Percentiles rank a stretch among this genome's conserved stretches.
phyloP scores from a whole-genome alignment of 768 basidiomycete genomes.

The Lyophyllum shimeji region DNA sequence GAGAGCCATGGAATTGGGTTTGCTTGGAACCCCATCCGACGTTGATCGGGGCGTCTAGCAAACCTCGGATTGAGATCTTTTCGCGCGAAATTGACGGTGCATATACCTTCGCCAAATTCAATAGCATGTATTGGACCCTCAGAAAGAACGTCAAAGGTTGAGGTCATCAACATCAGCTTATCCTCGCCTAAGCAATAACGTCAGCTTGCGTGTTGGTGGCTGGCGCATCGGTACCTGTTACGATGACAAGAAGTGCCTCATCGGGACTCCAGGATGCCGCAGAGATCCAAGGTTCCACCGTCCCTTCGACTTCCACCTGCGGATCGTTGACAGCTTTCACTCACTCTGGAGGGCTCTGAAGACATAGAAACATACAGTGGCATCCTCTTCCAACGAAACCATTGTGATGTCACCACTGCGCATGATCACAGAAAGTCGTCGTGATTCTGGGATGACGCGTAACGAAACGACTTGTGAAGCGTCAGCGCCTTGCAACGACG shows the following conservation, averaged over 20 bases:
- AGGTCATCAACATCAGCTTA: conserved; percentile 86
- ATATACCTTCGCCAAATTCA: conserved; percentile 83
- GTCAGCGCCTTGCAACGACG: conserved; percentile 24
- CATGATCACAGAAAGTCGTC: conserved; percentile 63
- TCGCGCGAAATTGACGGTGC: conserved; percentile 1
- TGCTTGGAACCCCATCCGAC: conserved; percentile 98
- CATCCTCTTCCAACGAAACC: conserved; percentile 52
- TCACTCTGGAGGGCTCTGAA: too few species aligned
- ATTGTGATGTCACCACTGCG: conserved; percentile 83
- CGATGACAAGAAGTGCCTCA: conserved; percentile 78
- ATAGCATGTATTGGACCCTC: conserved; percentile 70
- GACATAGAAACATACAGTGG: conserved; percentile 40
- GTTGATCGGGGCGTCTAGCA: conserved; percentile 82
- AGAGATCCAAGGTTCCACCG: conserved; percentile 80
- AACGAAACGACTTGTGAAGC: conserved; percentile 58
- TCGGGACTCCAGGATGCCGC: conserved; percentile 92
- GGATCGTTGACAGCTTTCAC: too few species aligned
- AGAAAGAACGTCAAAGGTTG: conserved; percentile 83
- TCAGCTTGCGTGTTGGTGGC: neutral
- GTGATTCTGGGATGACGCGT: conserved; percentile 70
- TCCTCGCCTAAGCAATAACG: conserved; percentile 49
- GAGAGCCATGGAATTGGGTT: conserved; percentile 96
- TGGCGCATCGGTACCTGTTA: conserved; percentile 57
- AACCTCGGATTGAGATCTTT: neutral
- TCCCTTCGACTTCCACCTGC: conserved; percentile 77